Evolutionary conservation across 768 basidiomycete genomes (phyloP).

Genomic region (Suillus subluteus): DNA sequence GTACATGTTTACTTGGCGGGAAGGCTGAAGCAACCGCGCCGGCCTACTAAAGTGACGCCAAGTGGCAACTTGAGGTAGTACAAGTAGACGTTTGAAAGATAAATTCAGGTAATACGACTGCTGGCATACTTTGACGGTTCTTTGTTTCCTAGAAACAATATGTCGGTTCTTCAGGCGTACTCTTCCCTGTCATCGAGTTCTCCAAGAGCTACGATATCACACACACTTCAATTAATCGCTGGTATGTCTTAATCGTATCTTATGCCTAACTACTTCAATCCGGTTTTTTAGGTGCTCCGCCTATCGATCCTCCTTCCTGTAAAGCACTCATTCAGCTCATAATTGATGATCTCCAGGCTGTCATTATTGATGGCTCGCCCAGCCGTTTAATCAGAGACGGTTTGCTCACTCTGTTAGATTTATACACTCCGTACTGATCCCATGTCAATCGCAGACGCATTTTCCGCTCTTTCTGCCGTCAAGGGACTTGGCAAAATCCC

Average conservation of each 20-base stretch:
- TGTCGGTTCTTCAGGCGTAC: conserved; percentile 12
- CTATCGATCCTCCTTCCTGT: conserved; percentile 52
- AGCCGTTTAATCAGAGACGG: conserved; percentile 59
- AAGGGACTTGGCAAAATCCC: conserved; percentile 78
- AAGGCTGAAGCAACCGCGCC: neutral
- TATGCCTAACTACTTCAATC: neutral
- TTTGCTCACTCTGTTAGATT: conserved; percentile 32
- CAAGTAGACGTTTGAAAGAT: neutral
- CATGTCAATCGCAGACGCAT: conserved; percentile 52
- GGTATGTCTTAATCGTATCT: conserved; percentile 37
- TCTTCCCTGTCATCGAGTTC: conserved; percentile 47
- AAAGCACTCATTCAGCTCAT: conserved; percentile 59
- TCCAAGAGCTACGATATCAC: conserved; percentile 46
- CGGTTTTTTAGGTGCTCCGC: conserved; percentile 20
- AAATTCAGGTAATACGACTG: neutral
- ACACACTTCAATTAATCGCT: conserved; percentile 54
- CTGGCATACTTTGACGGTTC: neutral
- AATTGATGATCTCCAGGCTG: conserved; percentile 58
- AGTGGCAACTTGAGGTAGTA: neutral
- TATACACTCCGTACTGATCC: neutral
- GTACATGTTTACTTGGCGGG: conserved; percentile 18
- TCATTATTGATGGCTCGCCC: conserved; percentile 40
- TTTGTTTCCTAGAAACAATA: neutral
- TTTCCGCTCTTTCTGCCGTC: conserved; percentile 67
- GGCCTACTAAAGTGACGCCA: conserved; percentile 1